Evolutionary conservation across 805 yeast species (phyloP).

Genomic region (Candida ponderosae): DNA sequence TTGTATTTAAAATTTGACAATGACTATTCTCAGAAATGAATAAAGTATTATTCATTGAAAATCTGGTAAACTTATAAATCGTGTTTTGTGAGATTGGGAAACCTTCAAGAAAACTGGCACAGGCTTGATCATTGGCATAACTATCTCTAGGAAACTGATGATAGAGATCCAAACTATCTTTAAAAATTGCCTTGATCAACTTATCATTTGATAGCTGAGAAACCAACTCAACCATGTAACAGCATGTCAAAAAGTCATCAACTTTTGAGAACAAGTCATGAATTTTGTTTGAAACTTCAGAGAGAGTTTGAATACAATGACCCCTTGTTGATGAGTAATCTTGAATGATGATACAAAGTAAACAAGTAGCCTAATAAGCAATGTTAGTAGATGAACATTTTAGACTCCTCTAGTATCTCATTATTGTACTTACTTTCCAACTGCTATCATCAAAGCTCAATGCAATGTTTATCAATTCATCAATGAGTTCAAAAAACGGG

Average conservation of each 20-base stretch:
- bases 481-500: slow-evolving; percentile 1
- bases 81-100: not conserved
- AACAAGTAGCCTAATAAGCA: slow-evolving; percentile 4
- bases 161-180: not conserved
- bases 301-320: not conserved
- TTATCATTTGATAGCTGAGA: slow-evolving; percentile 10
- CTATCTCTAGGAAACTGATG: slow-evolving; percentile 2
- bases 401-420: too few relatives aligned
- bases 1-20: slow-evolving; percentile 8
- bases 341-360: slow-evolving; percentile 16
- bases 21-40: slow-evolving; percentile 3
- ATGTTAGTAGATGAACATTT: not conserved
- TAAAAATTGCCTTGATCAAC: not conserved
- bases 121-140: slow-evolving; percentile 13
- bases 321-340: slow-evolving; percentile 10
- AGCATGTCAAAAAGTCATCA: slow-evolving; percentile 9
- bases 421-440: slow-evolving; percentile 18
- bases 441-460: slow-evolving; percentile 7
- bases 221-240: slow-evolving; percentile 14
- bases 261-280: slow-evolving; percentile 3
- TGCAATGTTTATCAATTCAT: slow-evolving; percentile 5
- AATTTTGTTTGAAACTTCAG: not conserved
- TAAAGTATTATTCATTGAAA: slow-evolving; percentile 3
- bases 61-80: slow-evolving; percentile 1
- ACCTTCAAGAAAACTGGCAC: slow-evolving; percentile 8